These are phyloP conservation scores for Austroboletus novae-zelandiae DNA, from an alignment of 1,284 basidiomycete genomes.

Conservation along the genomic window DNA sequence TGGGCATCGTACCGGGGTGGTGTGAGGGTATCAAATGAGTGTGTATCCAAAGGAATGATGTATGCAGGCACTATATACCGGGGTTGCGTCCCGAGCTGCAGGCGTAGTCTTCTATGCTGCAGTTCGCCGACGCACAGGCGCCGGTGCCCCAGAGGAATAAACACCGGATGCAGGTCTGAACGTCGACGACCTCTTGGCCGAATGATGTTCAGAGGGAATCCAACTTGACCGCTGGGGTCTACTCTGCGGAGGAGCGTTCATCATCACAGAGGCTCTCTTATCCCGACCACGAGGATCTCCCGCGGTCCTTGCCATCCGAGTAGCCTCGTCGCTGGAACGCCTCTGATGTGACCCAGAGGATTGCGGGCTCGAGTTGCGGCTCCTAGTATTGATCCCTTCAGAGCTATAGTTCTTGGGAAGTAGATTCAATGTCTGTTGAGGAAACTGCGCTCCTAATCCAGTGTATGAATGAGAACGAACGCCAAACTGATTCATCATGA, in stretches of 20 bases:
- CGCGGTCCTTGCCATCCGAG: constrained; percentile 7
- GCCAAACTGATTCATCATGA: constrained; percentile 64
- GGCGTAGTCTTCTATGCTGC: constrained; percentile 18
- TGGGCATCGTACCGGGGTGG: constrained; percentile 15
- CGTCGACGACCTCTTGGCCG: constrained; percentile 9
- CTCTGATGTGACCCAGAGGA: constrained; percentile 27
- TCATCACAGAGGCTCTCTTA: constrained; percentile 7
- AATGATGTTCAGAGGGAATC: constrained; percentile 19
- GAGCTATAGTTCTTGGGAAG: constrained; percentile 26
- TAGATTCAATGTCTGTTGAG: constrained; percentile 19
- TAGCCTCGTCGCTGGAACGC: constrained; percentile 32
- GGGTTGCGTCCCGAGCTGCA: neutral
- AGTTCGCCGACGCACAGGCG: constrained; percentile 18
- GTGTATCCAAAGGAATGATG: constrained; percentile 20
- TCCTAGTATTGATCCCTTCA: constrained; percentile 17
- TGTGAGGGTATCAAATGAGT: constrained; percentile 33
- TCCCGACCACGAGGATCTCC: constrained; percentile 18
- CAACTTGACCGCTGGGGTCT: constrained; percentile 25
- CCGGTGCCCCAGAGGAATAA: constrained; percentile 15
- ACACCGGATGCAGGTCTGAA: constrained; percentile 16
- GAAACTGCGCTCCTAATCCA: constrained; percentile 22
- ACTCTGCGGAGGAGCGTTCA: constrained; percentile 8
- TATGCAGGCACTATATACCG: constrained; percentile 8
- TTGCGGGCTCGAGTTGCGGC: constrained; percentile 18
- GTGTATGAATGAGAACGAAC: constrained; percentile 21